Evolutionary conservation across 2,329 filamentous ascomycete genomes (phyloP), one percentile per base, ranked within the genome.

Genomic region (Colletotrichum lupini): DNA sequence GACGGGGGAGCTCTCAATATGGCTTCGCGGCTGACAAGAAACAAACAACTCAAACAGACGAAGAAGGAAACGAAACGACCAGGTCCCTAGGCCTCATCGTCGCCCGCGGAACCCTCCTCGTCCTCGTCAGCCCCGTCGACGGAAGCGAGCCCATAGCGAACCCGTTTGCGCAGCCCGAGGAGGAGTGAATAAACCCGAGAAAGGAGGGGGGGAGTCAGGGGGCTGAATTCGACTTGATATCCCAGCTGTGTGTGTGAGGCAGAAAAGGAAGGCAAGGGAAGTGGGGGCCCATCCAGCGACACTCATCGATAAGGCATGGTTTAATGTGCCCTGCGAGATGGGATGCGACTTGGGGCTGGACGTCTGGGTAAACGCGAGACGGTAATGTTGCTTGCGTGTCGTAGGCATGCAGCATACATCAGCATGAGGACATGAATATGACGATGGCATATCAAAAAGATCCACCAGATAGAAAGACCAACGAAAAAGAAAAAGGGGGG

Each of bases 91-190:
- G 95, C 65, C 89, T 98, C 61, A 92, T 98, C 24, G 97, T 98
- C 65, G 96, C 95, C 53, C 92, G 97, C 76, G 97, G 97, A 74
- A 98, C 97, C 8, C 87, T 99, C 59, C 91, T 99, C 68, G 96
- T 98, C 52, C 90, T 98, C 75, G 94, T 99, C 81, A 97, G 94
- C 75, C 97, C 97, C 4, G 89, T 97, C 65, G 95, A 98, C 80
- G 97, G 97, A 68, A 98, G 95, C 84, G 95, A 98, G 84, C 93
- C 96, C 84, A 99, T 99, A 79, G 91, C 93, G 78, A 99, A 99
- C 82, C 97, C 97, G 0, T 99, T 98, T 80, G 87, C 93, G 66
- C 91, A 94, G 79, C 87, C 89, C 28, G 92, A 95, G 60, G 92
- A 95, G 76, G 91, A 87, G 61, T 87, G 82, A 86, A 32, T 12